A percentile compares a stretch with the other conserved stretches of the same genome.
Evolutionary conservation across 2,329 filamentous ascomycete genomes (phyloP).

Genomic region (Huntiella bhutanensis): DNA sequence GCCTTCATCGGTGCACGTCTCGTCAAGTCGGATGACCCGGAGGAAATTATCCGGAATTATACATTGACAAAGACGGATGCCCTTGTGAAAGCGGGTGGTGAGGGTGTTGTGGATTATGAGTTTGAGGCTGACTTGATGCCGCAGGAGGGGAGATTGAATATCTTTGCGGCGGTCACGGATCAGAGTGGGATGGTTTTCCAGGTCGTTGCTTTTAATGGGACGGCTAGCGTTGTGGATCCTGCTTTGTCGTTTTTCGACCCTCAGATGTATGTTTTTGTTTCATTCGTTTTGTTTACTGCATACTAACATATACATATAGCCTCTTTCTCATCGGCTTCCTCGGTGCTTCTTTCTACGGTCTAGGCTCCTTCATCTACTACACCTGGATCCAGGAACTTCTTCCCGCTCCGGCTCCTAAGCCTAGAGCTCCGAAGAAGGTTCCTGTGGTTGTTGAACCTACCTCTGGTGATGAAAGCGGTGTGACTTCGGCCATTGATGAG

Average conservation of each 20-base stretch:
- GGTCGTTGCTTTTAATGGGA: conserved; percentile 60
- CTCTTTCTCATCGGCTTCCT: conserved; percentile 97
- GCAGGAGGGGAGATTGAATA: conserved; percentile 63
- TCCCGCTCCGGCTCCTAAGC: conserved; percentile 54
- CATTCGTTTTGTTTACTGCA: not conserved
- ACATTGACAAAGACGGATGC: conserved; percentile 57
- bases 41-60: conserved; percentile 59
- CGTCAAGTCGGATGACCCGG: conserved; percentile 31
- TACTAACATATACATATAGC: conserved; percentile 25
- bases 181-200: conserved; percentile 52
- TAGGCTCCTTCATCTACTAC: conserved; percentile 91
- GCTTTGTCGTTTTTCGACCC: conserved; percentile 85
- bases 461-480: conserved; percentile 51
- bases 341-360: conserved; percentile 55
- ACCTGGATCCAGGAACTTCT: conserved; percentile 95
- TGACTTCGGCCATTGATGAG: conserved; percentile 61
- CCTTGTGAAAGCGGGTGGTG: conserved; percentile 55
- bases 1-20: conserved; percentile 62
- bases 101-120: conserved; percentile 58
- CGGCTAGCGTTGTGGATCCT: conserved; percentile 72
- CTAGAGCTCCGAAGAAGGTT: conserved; percentile 49
- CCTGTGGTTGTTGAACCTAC: conserved; percentile 41
- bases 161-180: conserved; percentile 56
- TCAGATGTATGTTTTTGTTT: conserved; percentile 50
- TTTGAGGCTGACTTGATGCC: conserved; percentile 87